These are phyloP conservation scores for Ilex aquifolium DNA, from an alignment of 257 asterid genomes.

Conservation along the genomic window DNA sequence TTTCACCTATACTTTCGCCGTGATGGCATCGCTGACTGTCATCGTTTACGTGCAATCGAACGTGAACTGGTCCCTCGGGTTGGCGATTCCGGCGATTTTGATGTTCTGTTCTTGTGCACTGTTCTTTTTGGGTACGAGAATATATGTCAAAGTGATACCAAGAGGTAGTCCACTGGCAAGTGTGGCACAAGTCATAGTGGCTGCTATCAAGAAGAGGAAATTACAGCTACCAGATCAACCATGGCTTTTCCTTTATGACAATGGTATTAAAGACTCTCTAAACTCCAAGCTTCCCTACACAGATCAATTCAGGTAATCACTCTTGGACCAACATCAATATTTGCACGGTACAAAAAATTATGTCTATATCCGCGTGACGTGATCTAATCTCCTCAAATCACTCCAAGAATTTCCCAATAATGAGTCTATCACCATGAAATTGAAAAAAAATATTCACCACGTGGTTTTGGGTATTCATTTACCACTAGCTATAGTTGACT, in stretches of 20 bases:
- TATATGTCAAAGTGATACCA: slow-evolving; percentile 26
- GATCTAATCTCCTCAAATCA: no score
- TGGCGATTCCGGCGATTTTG: slow-evolving; percentile 26
- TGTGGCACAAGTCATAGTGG: slow-evolving; percentile 20
- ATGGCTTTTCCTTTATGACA: slow-evolving; percentile 8
- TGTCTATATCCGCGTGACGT: no score
- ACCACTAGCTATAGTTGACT: no score
- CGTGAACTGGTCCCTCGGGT: slow-evolving; percentile 29
- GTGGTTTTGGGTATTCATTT: no score
- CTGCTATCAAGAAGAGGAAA: slow-evolving; percentile 22
- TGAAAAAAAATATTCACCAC: no score
- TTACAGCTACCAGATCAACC: slow-evolving; percentile 18
- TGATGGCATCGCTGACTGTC: slow-evolving; percentile 27
- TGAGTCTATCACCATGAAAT: no score
- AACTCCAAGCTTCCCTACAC: slow-evolving; percentile 16
- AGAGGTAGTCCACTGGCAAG: slow-evolving; percentile 27
- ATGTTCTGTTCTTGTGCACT: slow-evolving; percentile 25
- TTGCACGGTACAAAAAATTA: no score
- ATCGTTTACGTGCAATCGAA: slow-evolving; percentile 33
- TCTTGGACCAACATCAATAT: no score
- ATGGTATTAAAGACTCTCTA: slow-evolving; percentile 9
- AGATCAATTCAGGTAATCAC: slow-evolving; percentile 20
- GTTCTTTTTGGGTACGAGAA: slow-evolving; percentile 21
- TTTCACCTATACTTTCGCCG: slow-evolving; percentile 26
- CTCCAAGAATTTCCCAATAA: no score